phyloP scores from a whole-genome alignment of 1,139 yeast genomes.

The Kodamaea alishanica region DNA sequence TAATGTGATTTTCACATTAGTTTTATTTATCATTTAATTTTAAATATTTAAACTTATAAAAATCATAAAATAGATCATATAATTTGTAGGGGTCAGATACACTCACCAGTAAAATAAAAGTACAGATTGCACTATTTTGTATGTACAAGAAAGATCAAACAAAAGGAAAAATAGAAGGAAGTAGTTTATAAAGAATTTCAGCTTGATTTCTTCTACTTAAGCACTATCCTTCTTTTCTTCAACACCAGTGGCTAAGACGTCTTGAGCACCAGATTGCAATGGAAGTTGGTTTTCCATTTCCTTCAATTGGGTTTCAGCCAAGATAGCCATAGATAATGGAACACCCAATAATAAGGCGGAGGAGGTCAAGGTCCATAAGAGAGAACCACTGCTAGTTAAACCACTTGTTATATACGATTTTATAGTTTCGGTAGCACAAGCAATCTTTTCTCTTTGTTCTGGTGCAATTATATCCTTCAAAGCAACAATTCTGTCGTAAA shows the following conservation, averaged over 20 bases:
- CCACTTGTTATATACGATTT: conserved; percentile 42
- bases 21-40: neutral
- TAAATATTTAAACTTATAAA: neutral
- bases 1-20: neutral
- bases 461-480: conserved; percentile 91
- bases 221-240: conserved; percentile 30
- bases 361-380: conserved; percentile 84
- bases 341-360: conserved; percentile 85
- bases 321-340: conserved; percentile 83
- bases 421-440: conserved; percentile 31
- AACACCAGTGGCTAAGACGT: conserved; percentile 69
- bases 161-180: neutral
- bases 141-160: conserved; percentile 8
- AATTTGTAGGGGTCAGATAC: neutral
- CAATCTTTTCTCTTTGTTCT: conserved; percentile 60
- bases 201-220: conserved; percentile 2
- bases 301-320: conserved; percentile 88
- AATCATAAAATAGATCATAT: neutral
- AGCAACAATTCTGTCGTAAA: conserved; percentile 84
- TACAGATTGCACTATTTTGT: conserved; percentile 1
- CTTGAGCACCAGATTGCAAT: conserved; percentile 81
- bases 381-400: conserved; percentile 61
- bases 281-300: conserved; percentile 94
- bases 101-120: neutral
- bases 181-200: neutral